Base-by-base conservation (phyloP, 106 monocot species). In the Dendrobium officinale region DNA sequence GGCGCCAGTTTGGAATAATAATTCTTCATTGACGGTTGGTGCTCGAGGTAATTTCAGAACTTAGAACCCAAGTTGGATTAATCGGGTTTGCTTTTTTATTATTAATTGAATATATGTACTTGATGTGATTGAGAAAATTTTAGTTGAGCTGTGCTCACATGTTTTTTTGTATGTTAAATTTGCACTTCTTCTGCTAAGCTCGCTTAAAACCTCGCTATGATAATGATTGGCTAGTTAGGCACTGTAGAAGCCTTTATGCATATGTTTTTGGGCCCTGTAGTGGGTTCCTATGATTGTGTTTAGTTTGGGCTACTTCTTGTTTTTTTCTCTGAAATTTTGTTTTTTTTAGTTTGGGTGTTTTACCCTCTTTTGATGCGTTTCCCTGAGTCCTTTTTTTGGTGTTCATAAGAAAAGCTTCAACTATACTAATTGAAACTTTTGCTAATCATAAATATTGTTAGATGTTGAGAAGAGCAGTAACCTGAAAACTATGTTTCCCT, bases 1-100 rank as follows among this genome's bases (percentile, higher is more conserved):
- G 5, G 72, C 83, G 1, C 83, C 83, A 7, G 83, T 83, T 56
- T 83, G 78, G 77, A 78, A 78, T 55, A 83, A 83, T 72, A 83
- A 78, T 42, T 51, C 78, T 18, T 78, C 83, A 1, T 47, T 83
- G 17, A 83, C 83, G 16, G 83, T 83, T 20, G 83, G 83, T 6
- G 26, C 55, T 4, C 76, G 83, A 48, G 83, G 83, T 83, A 83
- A 44, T 19, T 16, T 43, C 42, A 20, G 19, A 42, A 6, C 42
- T 74, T 5, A 43, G 5, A 20, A 42, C 6, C 51, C 15, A 43
- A 19, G 18, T 74, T 74, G 2, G 73, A 73, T 73, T 73, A 5
- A 61, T n/a, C n/a, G 16, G 73, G 1, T 73, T 11, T 18, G 3
- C 0, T 42, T 19, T 43, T 73, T 42, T 73, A 2, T 1, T 73